phyloP scores from a whole-genome alignment of 345 rosid genomes.

The Populus tremula region DNA sequence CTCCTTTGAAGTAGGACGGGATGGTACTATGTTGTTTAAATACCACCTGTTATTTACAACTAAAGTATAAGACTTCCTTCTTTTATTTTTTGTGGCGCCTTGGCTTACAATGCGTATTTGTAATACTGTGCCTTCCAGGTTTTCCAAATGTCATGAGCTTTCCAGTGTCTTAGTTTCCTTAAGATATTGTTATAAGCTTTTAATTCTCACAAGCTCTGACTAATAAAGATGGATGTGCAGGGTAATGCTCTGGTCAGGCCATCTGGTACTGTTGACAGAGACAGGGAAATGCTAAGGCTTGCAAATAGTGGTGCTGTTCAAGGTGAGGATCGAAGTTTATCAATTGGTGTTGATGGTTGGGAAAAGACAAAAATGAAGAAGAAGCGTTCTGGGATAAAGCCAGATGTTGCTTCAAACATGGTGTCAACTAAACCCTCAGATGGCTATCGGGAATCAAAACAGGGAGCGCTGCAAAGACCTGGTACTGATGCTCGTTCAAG shows the following conservation, averaged over 20 bases:
- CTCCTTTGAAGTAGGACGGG: background rate
- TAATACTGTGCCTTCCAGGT: background rate
- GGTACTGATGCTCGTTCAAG: conserved; percentile 55
- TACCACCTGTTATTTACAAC: background rate
- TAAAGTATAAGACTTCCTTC: background rate
- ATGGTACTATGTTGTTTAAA: background rate
- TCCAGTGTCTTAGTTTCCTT: conserved; percentile 18
- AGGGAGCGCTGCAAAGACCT: conserved; percentile 61
- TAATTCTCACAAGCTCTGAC: conserved; percentile 25
- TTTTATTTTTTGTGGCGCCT: background rate
- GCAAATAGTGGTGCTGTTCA: conserved; percentile 55
- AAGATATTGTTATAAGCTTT: background rate
- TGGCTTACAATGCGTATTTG: background rate
- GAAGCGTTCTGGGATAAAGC: conserved; percentile 83
- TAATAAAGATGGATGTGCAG: conserved; percentile 64
- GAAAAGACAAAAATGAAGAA: conserved; percentile 88
- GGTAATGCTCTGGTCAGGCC: conserved; percentile 56
- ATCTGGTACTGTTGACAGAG: conserved; percentile 67
- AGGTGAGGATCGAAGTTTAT: conserved; percentile 68
- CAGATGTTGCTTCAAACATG: conserved; percentile 52
- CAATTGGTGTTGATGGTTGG: conserved; percentile 82
- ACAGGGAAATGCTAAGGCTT: conserved; percentile 60
- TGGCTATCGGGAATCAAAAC: conserved; percentile 73
- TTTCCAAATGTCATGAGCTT: background rate
- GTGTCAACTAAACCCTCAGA: conserved; percentile 54